phyloP scores from a whole-genome alignment of 768 basidiomycete species.

The Lactarius indigo region DNA sequence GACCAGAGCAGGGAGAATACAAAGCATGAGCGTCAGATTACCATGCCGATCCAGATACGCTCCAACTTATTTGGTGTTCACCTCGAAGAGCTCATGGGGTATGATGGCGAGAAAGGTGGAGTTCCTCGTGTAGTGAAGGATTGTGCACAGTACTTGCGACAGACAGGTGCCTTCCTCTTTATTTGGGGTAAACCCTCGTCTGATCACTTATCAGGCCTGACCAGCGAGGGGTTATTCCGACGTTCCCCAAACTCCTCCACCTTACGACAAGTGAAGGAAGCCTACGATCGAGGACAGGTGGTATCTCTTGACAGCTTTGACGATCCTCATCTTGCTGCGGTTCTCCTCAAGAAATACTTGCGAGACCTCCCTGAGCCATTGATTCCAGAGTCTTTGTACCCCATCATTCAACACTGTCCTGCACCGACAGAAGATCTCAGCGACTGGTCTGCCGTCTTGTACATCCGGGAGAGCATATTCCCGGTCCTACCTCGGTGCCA shows the following conservation, averaged over 20 bases:
- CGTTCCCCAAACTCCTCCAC: conserved; percentile 71
- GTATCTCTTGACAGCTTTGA: conserved; percentile 73
- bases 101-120: conserved; percentile 74
- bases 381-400: conserved; percentile 70
- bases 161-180: conserved; percentile 39
- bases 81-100: conserved; percentile 80
- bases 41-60: conserved; percentile 55
- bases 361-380: conserved; percentile 75
- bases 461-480: conserved; percentile 66
- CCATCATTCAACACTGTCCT: conserved; percentile 66
- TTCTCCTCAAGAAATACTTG: conserved; percentile 81
- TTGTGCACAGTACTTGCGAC: conserved; percentile 65
- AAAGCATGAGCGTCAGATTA: conserved; percentile 67
- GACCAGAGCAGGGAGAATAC: conserved; percentile 61
- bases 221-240: conserved; percentile 78
- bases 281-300: conserved; percentile 81
- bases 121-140: conserved; percentile 81
- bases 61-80: conserved; percentile 77
- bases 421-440: conserved; percentile 45
- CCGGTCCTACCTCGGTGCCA: conserved; percentile 66
- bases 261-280: conserved; percentile 72
- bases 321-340: conserved; percentile 79
- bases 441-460: conserved; percentile 56
- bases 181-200: neutral
- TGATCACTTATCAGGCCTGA: conserved; percentile 39